Percentiles rank a stretch among this genome's conserved stretches.
Evolutionary conservation across 129 eudicot genomes (phyloP).

Genomic region (Flaveria ramosissima): DNA sequence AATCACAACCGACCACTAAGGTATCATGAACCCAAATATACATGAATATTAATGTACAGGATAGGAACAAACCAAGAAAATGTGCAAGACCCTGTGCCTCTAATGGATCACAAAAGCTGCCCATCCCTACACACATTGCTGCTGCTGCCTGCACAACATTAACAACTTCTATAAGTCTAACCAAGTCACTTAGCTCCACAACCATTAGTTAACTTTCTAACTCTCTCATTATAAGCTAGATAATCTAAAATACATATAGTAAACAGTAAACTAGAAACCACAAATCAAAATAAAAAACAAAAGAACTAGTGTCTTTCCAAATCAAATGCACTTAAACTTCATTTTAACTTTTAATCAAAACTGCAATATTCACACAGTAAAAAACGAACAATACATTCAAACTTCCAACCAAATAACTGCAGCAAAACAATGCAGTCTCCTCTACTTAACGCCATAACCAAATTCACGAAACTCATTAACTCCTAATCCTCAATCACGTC

Average conservation of each 20-base stretch:
- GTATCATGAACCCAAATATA: slow-evolving; percentile 13
- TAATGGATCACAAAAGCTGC: slow-evolving; percentile 86
- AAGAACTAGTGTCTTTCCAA: neutral
- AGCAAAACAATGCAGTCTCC: neutral
- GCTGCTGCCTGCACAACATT: slow-evolving; percentile 76
- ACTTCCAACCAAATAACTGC: neutral
- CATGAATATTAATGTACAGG: slow-evolving; percentile 5
- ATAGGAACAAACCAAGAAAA: slow-evolving; percentile 65
- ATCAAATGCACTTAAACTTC: slow-evolving; percentile 7
- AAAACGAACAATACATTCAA: neutral
- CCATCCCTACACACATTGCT: slow-evolving; percentile 95
- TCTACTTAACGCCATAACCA: slow-evolving; percentile 1
- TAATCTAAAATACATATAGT: neutral
- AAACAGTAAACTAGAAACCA: neutral
- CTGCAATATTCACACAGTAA: neutral
- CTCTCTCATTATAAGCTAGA: neutral
- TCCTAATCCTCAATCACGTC: slow-evolving; percentile 5
- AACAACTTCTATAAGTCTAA: slow-evolving; percentile 11
- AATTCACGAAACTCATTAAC: neutral
- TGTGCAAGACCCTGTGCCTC: slow-evolving; percentile 99
- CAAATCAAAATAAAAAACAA: neutral
- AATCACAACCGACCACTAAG: slow-evolving; percentile 10
- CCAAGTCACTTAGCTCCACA: slow-evolving; percentile 6
- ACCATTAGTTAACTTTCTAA: neutral
- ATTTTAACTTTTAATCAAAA: neutral